These are phyloP conservation scores for Nakazawaea ishiwadae DNA, from an alignment of 805 yeast genomes.

Conservation along the genomic window DNA sequence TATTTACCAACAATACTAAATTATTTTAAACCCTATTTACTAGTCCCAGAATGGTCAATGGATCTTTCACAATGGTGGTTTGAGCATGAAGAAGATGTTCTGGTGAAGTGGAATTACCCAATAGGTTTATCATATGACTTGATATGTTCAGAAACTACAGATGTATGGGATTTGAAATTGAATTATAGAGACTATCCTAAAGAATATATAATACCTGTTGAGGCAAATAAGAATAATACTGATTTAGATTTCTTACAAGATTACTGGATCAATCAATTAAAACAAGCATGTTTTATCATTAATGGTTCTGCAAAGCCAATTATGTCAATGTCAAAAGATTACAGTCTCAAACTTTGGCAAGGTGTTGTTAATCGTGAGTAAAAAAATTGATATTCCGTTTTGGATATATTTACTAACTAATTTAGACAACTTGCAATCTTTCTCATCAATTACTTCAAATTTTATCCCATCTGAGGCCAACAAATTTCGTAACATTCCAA, in stretches of 20 bases:
- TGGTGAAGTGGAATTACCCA: slow-evolving; percentile 76
- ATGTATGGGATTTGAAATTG: slow-evolving; percentile 42
- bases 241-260: slow-evolving; percentile 29
- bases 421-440: slow-evolving; percentile 16
- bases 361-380: slow-evolving; percentile 36
- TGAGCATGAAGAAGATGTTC: slow-evolving; percentile 47
- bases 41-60: slow-evolving; percentile 18
- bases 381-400: slow-evolving; percentile 19
- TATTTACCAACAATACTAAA: slow-evolving; percentile 30
- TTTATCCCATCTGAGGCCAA: slow-evolving; percentile 21
- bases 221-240: slow-evolving; percentile 13
- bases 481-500: slow-evolving; percentile 37
- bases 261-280: slow-evolving; percentile 72
- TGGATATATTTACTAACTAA: no score
- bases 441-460: slow-evolving; percentile 20
- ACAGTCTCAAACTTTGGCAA: slow-evolving; percentile 55
- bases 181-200: slow-evolving; percentile 38
- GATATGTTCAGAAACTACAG: slow-evolving; percentile 18
- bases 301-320: slow-evolving; percentile 76
- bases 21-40: slow-evolving; percentile 31
- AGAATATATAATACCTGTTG: slow-evolving; percentile 36
- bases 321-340: slow-evolving; percentile 68
- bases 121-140: slow-evolving; percentile 64
- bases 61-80: slow-evolving; percentile 50
- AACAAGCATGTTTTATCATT: slow-evolving; percentile 73